These are phyloP conservation scores for Fusarium sp. DNA, from an alignment of 2,329 filamentous ascomycete species.

Conservation along the genomic window DNA sequence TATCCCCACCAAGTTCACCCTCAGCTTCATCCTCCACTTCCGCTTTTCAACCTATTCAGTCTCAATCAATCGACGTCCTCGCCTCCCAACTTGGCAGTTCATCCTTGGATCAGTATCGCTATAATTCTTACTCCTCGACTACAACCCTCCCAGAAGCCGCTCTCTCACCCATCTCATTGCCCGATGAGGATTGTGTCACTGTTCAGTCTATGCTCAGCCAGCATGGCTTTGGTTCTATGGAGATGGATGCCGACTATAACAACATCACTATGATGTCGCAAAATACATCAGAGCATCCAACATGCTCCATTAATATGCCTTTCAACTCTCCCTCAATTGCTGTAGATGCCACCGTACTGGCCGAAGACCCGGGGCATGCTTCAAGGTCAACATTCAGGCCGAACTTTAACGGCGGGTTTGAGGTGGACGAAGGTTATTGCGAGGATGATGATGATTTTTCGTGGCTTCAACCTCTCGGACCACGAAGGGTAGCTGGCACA, in stretches of 20 bases:
- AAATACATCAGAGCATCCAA: not conserved
- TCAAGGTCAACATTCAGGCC: constrained; percentile 14
- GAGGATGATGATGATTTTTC: constrained; percentile 46
- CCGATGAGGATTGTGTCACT: constrained; percentile 29
- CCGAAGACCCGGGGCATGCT: constrained; percentile 8
- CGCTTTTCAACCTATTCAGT: constrained; percentile 2
- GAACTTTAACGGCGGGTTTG: constrained; percentile 23
- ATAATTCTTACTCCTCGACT: not conserved
- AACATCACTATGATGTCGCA: not conserved
- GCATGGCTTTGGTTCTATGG: constrained; percentile 27
- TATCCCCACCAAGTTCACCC: constrained; percentile 43
- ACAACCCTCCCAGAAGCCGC: constrained; percentile 9
- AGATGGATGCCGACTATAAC: constrained; percentile 25
- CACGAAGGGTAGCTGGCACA: constrained; percentile 14
- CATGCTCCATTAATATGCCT: not conserved
- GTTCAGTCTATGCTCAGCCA: constrained; percentile 10
- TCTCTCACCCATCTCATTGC: constrained; percentile 38
- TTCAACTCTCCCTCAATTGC: constrained; percentile 9
- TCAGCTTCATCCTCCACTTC: constrained; percentile 10
- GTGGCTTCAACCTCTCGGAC: constrained; percentile 44
- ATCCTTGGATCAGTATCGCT: constrained; percentile 34
- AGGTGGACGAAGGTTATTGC: constrained; percentile 51
- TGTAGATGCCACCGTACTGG: constrained; percentile 6
- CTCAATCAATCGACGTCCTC: constrained; percentile 42
- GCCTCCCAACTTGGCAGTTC: constrained; percentile 43